phyloP scores from a whole-genome alignment of 2,329 filamentous ascomycete genomes.

The Zymoseptoria crescenta region DNA sequence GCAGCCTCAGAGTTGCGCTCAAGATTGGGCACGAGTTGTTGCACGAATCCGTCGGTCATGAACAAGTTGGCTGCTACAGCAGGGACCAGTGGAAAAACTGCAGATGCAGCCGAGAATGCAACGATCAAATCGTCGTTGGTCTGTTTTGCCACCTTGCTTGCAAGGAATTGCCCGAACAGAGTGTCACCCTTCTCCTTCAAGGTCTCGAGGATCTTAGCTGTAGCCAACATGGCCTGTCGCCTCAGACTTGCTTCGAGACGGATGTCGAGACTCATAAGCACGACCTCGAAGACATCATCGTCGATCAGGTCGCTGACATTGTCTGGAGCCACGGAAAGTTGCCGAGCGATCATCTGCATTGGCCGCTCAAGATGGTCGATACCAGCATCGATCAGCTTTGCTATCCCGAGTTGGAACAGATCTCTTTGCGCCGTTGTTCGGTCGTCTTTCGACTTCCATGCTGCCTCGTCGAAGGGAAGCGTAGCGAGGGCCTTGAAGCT shows the following conservation, averaged over 20 bases:
- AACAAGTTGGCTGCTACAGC: slow-evolving; percentile 70
- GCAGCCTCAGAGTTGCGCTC: slow-evolving; percentile 46
- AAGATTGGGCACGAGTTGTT: slow-evolving; percentile 51
- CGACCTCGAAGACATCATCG: slow-evolving; percentile 69
- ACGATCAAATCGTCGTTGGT: slow-evolving; percentile 84
- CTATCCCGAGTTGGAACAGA: slow-evolving; percentile 69
- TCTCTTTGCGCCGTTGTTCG: slow-evolving; percentile 47
- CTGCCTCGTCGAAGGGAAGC: slow-evolving; percentile 34
- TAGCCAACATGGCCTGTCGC: slow-evolving; percentile 73
- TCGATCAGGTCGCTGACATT: slow-evolving; percentile 63
- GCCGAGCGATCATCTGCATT: slow-evolving; percentile 52
- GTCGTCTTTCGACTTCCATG: slow-evolving; percentile 35
- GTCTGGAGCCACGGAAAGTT: slow-evolving; percentile 46
- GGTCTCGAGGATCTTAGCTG: slow-evolving; percentile 74
- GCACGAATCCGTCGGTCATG: slow-evolving; percentile 78
- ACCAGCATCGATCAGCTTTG: slow-evolving; percentile 82
- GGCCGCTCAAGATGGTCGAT: slow-evolving; percentile 60
- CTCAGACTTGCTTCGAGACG: slow-evolving; percentile 65
- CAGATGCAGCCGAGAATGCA: slow-evolving; percentile 85
- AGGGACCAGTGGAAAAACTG: slow-evolving; percentile 78
- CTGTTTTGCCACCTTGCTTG: slow-evolving; percentile 59
- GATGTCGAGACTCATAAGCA: slow-evolving; percentile 81
- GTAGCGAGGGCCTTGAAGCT: slow-evolving; percentile 38
- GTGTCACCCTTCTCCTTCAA: slow-evolving; percentile 60
- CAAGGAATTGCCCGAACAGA: slow-evolving; percentile 65